Evolutionary conservation across 2,329 filamentous ascomycete species (phyloP).

Genomic region (Aspergillus sp.): DNA sequence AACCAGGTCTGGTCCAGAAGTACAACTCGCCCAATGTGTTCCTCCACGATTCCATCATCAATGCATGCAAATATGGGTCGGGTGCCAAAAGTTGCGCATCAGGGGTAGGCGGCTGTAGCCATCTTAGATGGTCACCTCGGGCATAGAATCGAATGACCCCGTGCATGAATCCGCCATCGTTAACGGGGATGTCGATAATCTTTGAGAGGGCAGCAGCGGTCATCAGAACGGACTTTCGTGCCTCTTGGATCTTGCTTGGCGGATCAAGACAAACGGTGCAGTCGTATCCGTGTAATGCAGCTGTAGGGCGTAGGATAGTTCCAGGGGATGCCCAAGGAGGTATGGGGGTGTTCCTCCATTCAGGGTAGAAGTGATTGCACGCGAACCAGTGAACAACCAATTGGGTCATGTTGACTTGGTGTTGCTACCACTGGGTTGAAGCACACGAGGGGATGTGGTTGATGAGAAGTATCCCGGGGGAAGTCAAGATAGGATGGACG

Average conservation of each 20-base stretch:
- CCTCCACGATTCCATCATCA: neutral
- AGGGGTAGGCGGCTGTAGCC: slow-evolving; percentile 4
- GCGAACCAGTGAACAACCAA: slow-evolving; percentile 11
- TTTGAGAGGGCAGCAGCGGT: neutral
- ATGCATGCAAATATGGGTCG: neutral
- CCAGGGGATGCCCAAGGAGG: slow-evolving; percentile 4
- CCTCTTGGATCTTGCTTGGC: neutral
- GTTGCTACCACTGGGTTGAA: neutral
- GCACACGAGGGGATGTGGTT: neutral
- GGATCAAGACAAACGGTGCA: slow-evolving; percentile 10
- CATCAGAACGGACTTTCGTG: neutral
- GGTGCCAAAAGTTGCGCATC: neutral
- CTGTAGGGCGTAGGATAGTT: neutral
- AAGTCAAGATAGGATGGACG: no score
- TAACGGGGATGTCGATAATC: slow-evolving; percentile 7
- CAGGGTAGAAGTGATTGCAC: slow-evolving; percentile 6
- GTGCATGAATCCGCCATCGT: slow-evolving; percentile 6
- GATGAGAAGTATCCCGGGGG: no score
- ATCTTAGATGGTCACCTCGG: slow-evolving; percentile 15
- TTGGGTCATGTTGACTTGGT: slow-evolving; percentile 1
- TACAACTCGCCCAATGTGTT: neutral
- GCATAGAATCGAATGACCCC: slow-evolving; percentile 14
- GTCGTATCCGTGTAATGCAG: neutral
- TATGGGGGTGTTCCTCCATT: neutral
- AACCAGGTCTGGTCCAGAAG: neutral